Evolutionary conservation across 495 filamentous ascomycete genomes (phyloP).

Genomic region (Penicillium goetzii): DNA sequence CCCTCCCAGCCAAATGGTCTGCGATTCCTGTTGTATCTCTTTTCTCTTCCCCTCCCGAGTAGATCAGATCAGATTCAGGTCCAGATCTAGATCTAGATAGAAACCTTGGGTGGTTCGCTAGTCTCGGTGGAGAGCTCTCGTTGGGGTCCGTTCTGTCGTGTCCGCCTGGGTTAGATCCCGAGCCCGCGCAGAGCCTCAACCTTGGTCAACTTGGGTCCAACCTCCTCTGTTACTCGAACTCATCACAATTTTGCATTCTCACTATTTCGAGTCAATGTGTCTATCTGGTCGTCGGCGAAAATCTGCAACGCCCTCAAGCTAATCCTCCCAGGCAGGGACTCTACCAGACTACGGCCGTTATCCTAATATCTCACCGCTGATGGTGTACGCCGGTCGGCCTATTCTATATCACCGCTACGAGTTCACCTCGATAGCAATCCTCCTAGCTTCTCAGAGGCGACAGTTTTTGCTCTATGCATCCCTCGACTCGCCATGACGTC

Average conservation of each 20-base stretch:
- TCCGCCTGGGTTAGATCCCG: slow-evolving; percentile 10
- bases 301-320: neutral
- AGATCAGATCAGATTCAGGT: slow-evolving; percentile 1
- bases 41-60: neutral
- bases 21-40: neutral
- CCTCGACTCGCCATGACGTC: slow-evolving; percentile 42
- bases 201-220: neutral
- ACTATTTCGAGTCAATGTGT: neutral
- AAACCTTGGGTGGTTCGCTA: neutral
- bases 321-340: neutral
- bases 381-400: neutral
- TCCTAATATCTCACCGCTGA: neutral
- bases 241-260: neutral
- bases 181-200: slow-evolving; percentile 12
- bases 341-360: neutral
- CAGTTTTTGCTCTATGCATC: slow-evolving; percentile 37
- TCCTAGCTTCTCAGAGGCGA: neutral
- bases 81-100: neutral
- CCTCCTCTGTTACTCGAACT: neutral
- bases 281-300: neutral
- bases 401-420: neutral
- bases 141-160: slow-evolving; percentile 3
- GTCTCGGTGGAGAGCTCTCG: neutral
- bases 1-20: neutral
- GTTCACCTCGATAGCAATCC: neutral